Evolutionary conservation across 2,329 filamentous ascomycete species (phyloP), one percentile per base, ranked within the genome.

Genomic region (Ceratocystis cacaofunesta): DNA sequence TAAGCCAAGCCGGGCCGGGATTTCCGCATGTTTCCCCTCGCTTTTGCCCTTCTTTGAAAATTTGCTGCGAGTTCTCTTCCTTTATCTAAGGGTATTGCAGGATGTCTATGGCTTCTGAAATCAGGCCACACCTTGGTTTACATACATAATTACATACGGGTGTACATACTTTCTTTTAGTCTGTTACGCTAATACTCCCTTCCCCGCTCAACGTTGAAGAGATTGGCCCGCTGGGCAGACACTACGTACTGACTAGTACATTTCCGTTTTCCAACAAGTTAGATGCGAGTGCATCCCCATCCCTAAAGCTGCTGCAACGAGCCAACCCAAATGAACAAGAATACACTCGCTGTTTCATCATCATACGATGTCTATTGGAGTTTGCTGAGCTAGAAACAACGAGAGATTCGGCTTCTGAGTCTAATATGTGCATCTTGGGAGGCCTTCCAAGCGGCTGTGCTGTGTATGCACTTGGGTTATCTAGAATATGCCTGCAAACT

Each of bases 281-380:
- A 25, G 7, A 17, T 36, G 25, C 15, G 8, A 52, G 48, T 52
- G 25, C 48, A 28, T 52, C 8, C 10, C 48, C 19, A 28, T 52
- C 48, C 48, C 55, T 58, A 30, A 30, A 36, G 28, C 22, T 30
- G 17, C 28, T 15, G 28, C 12, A n/a, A 58, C 30, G 17, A 58
- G 10, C 28, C 36, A 41, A 41, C 3, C 36, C 36, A 41, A 41
- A 15, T 12, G 3, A 41, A 41, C 1, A 15, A 32, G 55, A 58
- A 58, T 36, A 58, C 55, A 58, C 55, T 25, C 55, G 32, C 55
- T 58, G 55, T 58, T 36, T 58, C 55, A 58, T 58, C 28, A 36
- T 58, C 55, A 58, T 58, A 58, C 55, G 55, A 58, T 36, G 30
- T 58, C 17, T 15, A 25, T 25, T 15, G 10, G 10, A 5, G 50